phyloP scores from a whole-genome alignment of 1,284 basidiomycete genomes.

The Schizophyllum commune region DNA sequence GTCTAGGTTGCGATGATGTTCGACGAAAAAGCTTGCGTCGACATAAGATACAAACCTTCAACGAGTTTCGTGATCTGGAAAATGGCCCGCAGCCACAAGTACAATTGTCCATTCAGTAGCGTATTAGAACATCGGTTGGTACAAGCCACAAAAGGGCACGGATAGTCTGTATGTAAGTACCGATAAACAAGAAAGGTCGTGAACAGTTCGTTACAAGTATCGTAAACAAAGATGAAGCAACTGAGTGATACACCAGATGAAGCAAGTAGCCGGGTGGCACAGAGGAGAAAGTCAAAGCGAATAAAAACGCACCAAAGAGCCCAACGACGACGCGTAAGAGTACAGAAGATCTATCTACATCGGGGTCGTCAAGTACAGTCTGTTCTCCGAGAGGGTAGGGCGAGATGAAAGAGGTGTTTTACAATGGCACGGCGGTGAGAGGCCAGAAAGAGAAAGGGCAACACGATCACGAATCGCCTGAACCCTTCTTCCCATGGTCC shows the following conservation, averaged over 20 bases:
- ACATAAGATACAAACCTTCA: too few species aligned
- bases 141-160: neutral
- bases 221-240: neutral
- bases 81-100: too few species aligned
- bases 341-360: neutral
- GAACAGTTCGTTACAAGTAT: neutral
- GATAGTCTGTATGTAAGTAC: neutral
- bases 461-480: neutral
- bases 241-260: too few species aligned
- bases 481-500: constrained; percentile 11
- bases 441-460: too few species aligned
- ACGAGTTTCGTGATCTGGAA: too few species aligned
- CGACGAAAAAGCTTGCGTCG: too few species aligned
- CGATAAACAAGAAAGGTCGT: neutral
- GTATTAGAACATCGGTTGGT: neutral
- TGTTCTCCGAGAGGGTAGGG: neutral
- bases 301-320: neutral
- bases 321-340: neutral
- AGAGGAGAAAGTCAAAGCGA: neutral
- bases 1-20: too few species aligned
- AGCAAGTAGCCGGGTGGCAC: too few species aligned
- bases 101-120: neutral
- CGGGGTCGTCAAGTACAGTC: neutral
- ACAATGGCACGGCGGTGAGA: too few species aligned
- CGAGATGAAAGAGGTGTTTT: too few species aligned